Conservation (phyloP, 208 protist genomes). For the Crithidia thermophila region DNA sequence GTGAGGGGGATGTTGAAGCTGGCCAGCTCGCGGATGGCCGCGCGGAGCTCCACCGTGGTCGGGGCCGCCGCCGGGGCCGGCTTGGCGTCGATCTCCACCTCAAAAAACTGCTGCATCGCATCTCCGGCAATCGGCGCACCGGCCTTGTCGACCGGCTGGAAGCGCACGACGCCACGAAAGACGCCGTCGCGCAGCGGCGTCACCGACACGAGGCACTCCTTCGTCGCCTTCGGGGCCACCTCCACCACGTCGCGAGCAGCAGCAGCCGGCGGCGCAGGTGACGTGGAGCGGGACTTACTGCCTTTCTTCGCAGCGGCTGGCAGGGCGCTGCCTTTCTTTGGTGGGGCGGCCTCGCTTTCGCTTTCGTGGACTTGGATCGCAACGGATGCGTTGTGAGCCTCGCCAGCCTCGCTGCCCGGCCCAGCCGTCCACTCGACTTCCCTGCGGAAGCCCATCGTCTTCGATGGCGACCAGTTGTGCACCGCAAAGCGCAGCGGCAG, state of each 20-base stretch:
- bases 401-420: neutral
- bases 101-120: conserved; percentile 88
- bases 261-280: neutral
- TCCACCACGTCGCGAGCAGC: conserved; percentile 62
- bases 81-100: conserved; percentile 68
- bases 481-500: conserved; percentile 27
- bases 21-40: conserved; percentile 76
- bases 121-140: neutral
- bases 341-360: neutral
- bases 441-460: conserved; percentile 85
- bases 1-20: conserved; percentile 76
- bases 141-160: conserved; percentile 66
- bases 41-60: conserved; percentile 69
- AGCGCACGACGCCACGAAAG: conserved; percentile 67
- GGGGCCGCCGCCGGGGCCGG: conserved; percentile 24
- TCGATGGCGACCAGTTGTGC: conserved; percentile 29
- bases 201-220: conserved; percentile 83
- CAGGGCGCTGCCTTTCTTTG: neutral
- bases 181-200: conserved; percentile 81
- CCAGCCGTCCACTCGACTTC: conserved; percentile 72
- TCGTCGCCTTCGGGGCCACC: conserved; percentile 68
- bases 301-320: conserved; percentile 11
- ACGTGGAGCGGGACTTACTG: neutral
- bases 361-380: conserved; percentile 11
- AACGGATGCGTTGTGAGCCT: neutral